Base-by-base conservation (phyloP, 805 yeast species). In the Starmerella stigmatis region DNA sequence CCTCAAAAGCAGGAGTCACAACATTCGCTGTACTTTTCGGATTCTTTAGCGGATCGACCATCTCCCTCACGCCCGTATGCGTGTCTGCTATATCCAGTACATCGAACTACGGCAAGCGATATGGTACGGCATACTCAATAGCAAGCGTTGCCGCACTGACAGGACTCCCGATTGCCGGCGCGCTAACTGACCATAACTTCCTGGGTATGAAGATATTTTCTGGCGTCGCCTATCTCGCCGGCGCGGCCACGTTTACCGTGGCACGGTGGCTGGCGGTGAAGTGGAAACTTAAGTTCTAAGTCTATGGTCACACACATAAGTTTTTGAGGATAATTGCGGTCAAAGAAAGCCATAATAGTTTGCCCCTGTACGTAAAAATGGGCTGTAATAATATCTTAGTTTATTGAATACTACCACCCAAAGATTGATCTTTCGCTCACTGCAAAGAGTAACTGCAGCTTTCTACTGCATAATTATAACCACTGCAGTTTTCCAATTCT, bases 11-110 rank as follows among this genome's bases (percentile, higher is more conserved):
- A 15, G 86, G 85, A 0, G 60, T 79, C 45, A 73, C 76, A 51
- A 68, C 69, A 0, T 81, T 78, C 59, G 66, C 79, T 5, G 72
- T 68, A 0, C 44, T 63, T 35, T 53, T 52, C 31, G 60, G 60
- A 9, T 51, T 57, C 30, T 48, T 52, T 49, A 47, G 52, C 5
- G 57, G 57, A 12, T 50, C 57, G 17, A 74, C 81, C 3, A 64
- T 82, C 37, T 71, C 83, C 1, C 57, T 81, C 35, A 73, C 81
- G 0, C 89, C 92, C 0, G 78, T 76, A 1, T 81, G 89, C 51
- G 71, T 80, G 17, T 73, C 81, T 0, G 72, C 74, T 32, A 74
- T 82, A 21, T 75, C 79, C 15, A 70, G 69, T 11, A 76, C 79
- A 0, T 66, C 70, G 45, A 75, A 78, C 47, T 81, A 80, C 60